Evolutionary conservation across 305 asterid genomes (phyloP).

Genomic region (Fraxinus sp.): DNA sequence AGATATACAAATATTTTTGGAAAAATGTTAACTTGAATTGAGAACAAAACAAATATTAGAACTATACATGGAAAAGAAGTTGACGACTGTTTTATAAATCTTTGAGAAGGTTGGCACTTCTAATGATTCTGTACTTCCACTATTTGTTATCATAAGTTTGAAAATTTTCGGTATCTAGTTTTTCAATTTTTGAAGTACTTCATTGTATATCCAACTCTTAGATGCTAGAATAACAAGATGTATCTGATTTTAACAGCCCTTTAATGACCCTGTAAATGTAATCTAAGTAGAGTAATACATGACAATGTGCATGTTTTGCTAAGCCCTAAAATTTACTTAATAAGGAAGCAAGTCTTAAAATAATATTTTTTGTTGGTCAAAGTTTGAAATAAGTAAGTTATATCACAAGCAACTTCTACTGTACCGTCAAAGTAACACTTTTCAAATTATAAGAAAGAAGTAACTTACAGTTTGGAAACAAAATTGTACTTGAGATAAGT

Average conservation of each 20-base stretch:
- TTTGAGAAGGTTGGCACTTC: neutral
- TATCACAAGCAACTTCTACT: neutral
- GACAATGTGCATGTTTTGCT: neutral
- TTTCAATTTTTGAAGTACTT: constrained; percentile 3
- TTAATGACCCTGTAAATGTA: neutral
- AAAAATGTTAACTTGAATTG: neutral
- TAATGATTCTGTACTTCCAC: constrained; percentile 1
- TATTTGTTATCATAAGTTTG: neutral
- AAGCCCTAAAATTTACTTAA: neutral
- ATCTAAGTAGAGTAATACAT: neutral
- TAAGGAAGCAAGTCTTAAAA: neutral
- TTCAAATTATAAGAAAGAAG: neutral
- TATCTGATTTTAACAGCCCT: constrained; percentile 14
- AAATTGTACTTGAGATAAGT: neutral
- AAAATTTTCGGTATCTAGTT: neutral
- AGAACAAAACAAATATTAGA: constrained; percentile 7
- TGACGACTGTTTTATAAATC: neutral
- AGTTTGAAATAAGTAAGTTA: neutral
- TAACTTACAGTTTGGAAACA: neutral
- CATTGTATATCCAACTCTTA: neutral
- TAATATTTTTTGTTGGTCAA: neutral
- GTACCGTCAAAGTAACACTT: neutral
- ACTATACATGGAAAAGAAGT: neutral
- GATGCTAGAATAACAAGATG: neutral
- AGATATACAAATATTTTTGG: neutral